Evolutionary conservation across 345 rosid species (phyloP).

Genomic region (Eucalyptus coolabah): DNA sequence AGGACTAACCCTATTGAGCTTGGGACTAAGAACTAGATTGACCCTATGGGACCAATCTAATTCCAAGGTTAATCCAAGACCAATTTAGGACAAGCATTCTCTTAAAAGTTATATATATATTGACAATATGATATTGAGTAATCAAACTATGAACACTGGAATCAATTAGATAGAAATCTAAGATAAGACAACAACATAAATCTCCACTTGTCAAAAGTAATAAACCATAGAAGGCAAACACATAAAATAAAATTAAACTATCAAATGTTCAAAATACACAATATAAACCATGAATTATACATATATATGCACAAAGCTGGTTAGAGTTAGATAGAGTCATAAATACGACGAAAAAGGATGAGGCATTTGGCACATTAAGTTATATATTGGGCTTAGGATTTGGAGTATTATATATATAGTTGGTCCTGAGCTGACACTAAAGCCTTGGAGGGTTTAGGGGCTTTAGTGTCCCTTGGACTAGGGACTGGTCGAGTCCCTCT

Average conservation of each 20-base stretch:
- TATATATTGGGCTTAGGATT: neutral
- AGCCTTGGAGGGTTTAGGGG: neutral
- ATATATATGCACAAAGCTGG: neutral
- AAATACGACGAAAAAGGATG: too few relatives aligned
- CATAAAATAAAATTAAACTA: neutral
- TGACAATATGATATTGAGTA: too few relatives aligned
- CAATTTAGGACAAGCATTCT: neutral
- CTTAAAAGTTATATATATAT: too few relatives aligned
- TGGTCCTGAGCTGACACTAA: fast-evolving
- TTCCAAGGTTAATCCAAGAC: neutral
- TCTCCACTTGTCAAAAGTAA: neutral
- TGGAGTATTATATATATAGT: neutral
- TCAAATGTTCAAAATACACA: neutral
- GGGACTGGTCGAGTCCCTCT: neutral
- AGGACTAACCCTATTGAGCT: neutral
- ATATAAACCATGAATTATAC: neutral
- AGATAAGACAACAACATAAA: neutral
- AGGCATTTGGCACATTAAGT: neutral
- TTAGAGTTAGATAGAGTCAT: neutral
- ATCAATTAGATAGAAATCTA: neutral
- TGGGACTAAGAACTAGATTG: too few relatives aligned
- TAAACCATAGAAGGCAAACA: neutral
- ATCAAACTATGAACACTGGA: neutral
- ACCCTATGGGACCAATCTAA: neutral
- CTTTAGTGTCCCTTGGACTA: neutral